Base-by-base conservation (phyloP, 2,329 filamentous ascomycete genomes). In the Fusarium tjaetaba region DNA sequence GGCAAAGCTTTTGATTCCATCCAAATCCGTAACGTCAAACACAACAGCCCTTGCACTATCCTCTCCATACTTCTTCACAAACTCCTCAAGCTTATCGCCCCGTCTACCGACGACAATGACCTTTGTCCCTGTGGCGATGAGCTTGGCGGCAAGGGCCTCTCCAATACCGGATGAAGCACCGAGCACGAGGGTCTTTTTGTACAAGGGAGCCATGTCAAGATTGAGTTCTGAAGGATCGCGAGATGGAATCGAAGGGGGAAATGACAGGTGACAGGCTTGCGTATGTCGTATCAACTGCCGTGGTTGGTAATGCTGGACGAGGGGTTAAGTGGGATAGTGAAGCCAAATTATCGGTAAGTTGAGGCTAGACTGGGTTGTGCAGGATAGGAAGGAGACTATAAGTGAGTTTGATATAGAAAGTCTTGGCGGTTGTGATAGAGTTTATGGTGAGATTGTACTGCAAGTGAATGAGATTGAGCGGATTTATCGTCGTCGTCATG, bases 51-150 rank as follows among this genome's bases (percentile, higher is more conserved):
- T 82, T 48, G 84, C 85, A 16, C 63, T 70, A 13, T 81, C 79
- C 9, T 76, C 65, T 38, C 86, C 86, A 69, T 88, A 80, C 42
- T 82, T 81, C 6, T 78, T 72, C 1, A 86, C 84, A 60, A 90
- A 86, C 1, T 80, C 81, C 26, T 88, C 84, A 2, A 90, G 83
- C 14, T 84, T 82, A 16, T 87, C 84, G 70, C 85, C 74, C 41
- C 87, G 83, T 22, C 87, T 83, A 16, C 87, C 86, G 15, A 86
- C 83, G 4, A 81, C 83, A 34, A 86, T 84, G 16, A 89, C 85
- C 53, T 83, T 82, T 36, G 82, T 79, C 26, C 85, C 85, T 49
- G 81, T 77, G 18, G 79, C 60, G 60, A 88, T 74, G 46, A 88
- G 77, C n/a, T 81, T 84, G 58, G 84, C 80, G 15, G 79, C 79